Percentiles rank a stretch among this genome's conserved stretches.
Evolutionary conservation across 2,329 filamentous ascomycete species (phyloP).

Genomic region (Beauveria australis): DNA sequence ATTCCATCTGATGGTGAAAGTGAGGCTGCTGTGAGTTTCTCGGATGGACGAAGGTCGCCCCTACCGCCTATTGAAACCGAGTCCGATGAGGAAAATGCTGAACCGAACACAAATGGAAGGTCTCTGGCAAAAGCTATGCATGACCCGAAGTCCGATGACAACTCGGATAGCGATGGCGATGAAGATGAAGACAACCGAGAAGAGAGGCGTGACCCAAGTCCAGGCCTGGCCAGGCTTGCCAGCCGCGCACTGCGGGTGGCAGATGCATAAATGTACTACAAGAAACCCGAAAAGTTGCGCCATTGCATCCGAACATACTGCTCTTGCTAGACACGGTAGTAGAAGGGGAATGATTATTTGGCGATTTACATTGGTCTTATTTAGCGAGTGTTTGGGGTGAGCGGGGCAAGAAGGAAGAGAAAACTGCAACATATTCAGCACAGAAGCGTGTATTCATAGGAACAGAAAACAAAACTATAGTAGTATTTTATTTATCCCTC

Average conservation of each 20-base stretch:
- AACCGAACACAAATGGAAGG: not conserved
- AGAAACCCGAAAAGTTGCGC: not conserved
- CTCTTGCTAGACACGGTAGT: not conserved
- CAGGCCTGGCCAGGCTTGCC: not conserved
- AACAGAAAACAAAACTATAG: constrained; percentile 3
- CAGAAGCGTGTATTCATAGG: constrained; percentile 6
- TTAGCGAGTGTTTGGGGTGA: constrained; percentile 4
- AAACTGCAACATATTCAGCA: not conserved
- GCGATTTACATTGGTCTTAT: constrained; percentile 8
- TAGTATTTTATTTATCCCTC: not conserved
- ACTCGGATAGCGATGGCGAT: not conserved
- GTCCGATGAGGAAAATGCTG: constrained; percentile 19
- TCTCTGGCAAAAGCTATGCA: not conserved
- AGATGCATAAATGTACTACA: not conserved
- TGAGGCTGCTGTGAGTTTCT: constrained; percentile 51
- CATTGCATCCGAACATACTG: not conserved
- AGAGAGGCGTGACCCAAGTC: not conserved
- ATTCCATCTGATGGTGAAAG: constrained; percentile 52
- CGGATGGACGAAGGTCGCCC: constrained; percentile 49
- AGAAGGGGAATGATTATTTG: not conserved
- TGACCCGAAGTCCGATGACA: not conserved
- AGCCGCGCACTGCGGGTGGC: not conserved
- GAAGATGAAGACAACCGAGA: not conserved
- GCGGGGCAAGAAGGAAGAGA: not conserved
- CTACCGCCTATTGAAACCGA: constrained; percentile 43